A percentile compares a stretch with the other conserved stretches of the same genome.
These are phyloP conservation scores for Coleophoma cylindrospora DNA, from an alignment of 2,329 filamentous ascomycete genomes.

Conservation along the genomic window DNA sequence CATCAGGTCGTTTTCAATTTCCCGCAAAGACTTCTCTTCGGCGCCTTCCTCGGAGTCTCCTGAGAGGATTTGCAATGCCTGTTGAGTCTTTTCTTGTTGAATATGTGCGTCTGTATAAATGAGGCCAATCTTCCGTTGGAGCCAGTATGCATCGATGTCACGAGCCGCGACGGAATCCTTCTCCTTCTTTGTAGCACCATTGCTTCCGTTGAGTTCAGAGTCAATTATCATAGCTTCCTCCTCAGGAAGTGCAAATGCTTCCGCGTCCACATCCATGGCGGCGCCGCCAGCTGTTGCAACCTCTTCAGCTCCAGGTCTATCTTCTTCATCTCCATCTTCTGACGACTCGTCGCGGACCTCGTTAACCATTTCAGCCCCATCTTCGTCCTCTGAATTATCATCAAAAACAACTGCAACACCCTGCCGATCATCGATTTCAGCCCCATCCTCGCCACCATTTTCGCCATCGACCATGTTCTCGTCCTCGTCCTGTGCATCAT, in stretches of 20 bases:
- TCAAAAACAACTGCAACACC: constrained; percentile 98
- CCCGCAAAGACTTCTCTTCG: constrained; percentile 78
- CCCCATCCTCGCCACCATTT: constrained; percentile 60
- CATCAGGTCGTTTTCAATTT: constrained; percentile 98
- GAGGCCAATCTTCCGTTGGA: constrained; percentile 85
- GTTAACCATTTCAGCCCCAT: constrained; percentile 69
- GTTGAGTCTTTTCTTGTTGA: constrained; percentile 86
- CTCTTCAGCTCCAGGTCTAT: constrained; percentile 46
- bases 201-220: constrained; percentile 47
- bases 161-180: constrained; percentile 69
- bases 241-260: constrained; percentile 44
- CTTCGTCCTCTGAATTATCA: constrained; percentile 81
- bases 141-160: constrained; percentile 96
- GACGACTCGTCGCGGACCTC: constrained; percentile 87
- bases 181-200: constrained; percentile 41
- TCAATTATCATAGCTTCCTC: constrained; percentile 83
- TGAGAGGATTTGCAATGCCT: constrained; percentile 77
- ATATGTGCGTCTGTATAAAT: constrained; percentile 88
- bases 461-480: constrained; percentile 75
- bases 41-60: constrained; percentile 72
- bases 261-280: constrained; percentile 41
- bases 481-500: constrained; percentile 93
- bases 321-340: constrained; percentile 68
- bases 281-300: constrained; percentile 45
- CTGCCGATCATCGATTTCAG: constrained; percentile 87